A percentile compares a stretch with the other conserved stretches of the same genome.
phyloP scores from a whole-genome alignment of 768 basidiomycete genomes.

The Leccinum disarticulatum region DNA sequence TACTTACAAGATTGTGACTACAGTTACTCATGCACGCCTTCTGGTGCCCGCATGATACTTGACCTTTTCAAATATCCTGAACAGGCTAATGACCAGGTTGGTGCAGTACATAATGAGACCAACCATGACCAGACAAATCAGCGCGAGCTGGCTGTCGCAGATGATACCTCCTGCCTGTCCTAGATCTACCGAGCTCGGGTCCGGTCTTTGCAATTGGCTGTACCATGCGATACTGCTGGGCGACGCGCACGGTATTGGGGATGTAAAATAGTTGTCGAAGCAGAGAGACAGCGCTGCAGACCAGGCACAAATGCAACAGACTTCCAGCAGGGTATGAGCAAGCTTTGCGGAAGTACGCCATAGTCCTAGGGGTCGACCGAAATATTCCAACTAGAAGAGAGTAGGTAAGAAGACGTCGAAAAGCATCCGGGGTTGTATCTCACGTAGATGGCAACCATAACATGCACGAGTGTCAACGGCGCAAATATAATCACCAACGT shows the following conservation, averaged over 20 bases:
- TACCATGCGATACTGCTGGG: constrained; percentile 68
- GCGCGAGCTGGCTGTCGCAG: constrained; percentile 73
- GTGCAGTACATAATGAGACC: constrained; percentile 79
- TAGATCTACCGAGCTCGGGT: constrained; percentile 21
- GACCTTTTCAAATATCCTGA: constrained; percentile 86
- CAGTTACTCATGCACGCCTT: constrained; percentile 15
- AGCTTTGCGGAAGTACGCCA: constrained; percentile 89
- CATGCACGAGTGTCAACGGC: constrained; percentile 78
- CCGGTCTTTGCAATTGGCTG: constrained; percentile 42
- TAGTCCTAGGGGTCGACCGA: constrained; percentile 86
- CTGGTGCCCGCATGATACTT: constrained; percentile 59
- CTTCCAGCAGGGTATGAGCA: constrained; percentile 83
- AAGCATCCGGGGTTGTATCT: constrained; percentile 28
- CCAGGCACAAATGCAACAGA: constrained; percentile 93
- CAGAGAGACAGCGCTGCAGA: constrained; percentile 83
- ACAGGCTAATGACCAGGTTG: constrained; percentile 82
- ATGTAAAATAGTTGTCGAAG: constrained; percentile 92
- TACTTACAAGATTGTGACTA: not conserved
- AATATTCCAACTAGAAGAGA: constrained; percentile 76
- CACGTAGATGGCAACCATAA: constrained; percentile 85
- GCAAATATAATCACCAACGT: constrained; percentile 85
- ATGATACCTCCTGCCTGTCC: constrained; percentile 55
- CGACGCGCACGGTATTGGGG: constrained; percentile 73
- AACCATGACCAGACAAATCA: constrained; percentile 77
- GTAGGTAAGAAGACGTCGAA: constrained; percentile 17